Base-by-base conservation (phyloP, 116 monocot genomes). In the Posidonia oceanica region DNA sequence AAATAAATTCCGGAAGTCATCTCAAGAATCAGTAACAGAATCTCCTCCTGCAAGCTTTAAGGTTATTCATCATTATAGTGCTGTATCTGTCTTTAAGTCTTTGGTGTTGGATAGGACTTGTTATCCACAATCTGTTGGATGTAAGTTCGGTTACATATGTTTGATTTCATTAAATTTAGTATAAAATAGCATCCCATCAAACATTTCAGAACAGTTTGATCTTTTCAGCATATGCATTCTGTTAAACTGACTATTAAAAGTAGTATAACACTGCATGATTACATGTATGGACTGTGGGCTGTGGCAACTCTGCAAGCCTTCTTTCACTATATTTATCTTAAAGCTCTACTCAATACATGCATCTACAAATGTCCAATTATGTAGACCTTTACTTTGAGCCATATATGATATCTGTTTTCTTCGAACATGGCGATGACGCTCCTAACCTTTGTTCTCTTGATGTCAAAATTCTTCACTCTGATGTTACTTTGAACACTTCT, bases 11-110 rank as follows among this genome's bases (percentile, higher is more conserved):
- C 36, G 11, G 1, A 72, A 82, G 62, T 36, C 71, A 64, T 54
- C 69, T 22, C 66, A 71, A 54, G 86, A 86, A 67, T 40, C 69
- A 36, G 65, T 40, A 67, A 66, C 62, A 67, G 77, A 77, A 67
- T 67, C 68, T 53, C 63, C 59, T 15, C 53, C 68, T 55, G 67
- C 78, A 65, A 70, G 58, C 52, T 70, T 68, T 69, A 11, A 79
- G 79, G 89, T 80, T 38, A 40, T 14, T 56, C 23, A 15, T 36
- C 54, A 36, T 55, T 54, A 17, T 21, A 22, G 17, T 68, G 37
- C 18, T 52, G 17, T 53, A 21, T 54, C 29, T 20, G 18, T n/a
- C 21, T 58, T 58, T 58, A 0, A 58, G 17, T 18, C 18, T 21
- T 58, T 58, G 21, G 21, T 17, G 6, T 58, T 58, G 18, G 12